phyloP scores from a whole-genome alignment of 2,329 filamentous ascomycete species.

The Aspergillus carbonarius region DNA sequence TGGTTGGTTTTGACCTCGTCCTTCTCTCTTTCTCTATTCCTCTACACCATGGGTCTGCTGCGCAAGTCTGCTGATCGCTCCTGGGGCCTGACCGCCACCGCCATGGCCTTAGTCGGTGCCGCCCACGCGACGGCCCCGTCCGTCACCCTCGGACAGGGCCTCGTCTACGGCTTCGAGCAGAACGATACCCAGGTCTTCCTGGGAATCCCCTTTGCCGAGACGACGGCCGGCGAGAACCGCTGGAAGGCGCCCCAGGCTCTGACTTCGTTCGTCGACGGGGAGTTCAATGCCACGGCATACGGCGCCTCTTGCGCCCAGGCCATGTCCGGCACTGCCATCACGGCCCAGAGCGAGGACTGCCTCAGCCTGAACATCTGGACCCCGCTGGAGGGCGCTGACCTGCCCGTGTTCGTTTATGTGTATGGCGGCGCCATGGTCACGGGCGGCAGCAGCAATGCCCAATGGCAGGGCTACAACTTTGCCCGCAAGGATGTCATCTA shows the following conservation, averaged over 20 bases:
- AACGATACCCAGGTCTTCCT: conserved; percentile 27
- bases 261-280: conserved; percentile 6
- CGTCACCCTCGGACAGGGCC: conserved; percentile 21
- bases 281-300: conserved; percentile 19
- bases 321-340: conserved; percentile 23
- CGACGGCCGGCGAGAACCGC: conserved; percentile 21
- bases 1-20: neutral
- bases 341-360: conserved; percentile 23
- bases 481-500: conserved; percentile 25
- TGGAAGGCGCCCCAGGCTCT: conserved; percentile 22
- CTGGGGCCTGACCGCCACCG: conserved; percentile 15
- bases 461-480: conserved; percentile 25
- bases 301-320: conserved; percentile 23
- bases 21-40: neutral
- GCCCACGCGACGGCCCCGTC: conserved; percentile 5
- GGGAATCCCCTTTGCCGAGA: conserved; percentile 24
- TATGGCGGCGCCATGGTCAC: conserved; percentile 63
- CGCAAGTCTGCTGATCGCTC: conserved; percentile 4
- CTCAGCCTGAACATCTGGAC: conserved; percentile 25
- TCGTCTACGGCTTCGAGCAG: conserved; percentile 24
- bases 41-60: conserved; percentile 15
- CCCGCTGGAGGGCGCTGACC: conserved; percentile 9
- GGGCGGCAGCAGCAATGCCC: conserved; percentile 23
- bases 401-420: conserved; percentile 50
- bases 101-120: conserved; percentile 11